These are phyloP conservation scores for Fusarium sp. DNA, from an alignment of 2,329 filamentous ascomycete species.

Conservation along the genomic window DNA sequence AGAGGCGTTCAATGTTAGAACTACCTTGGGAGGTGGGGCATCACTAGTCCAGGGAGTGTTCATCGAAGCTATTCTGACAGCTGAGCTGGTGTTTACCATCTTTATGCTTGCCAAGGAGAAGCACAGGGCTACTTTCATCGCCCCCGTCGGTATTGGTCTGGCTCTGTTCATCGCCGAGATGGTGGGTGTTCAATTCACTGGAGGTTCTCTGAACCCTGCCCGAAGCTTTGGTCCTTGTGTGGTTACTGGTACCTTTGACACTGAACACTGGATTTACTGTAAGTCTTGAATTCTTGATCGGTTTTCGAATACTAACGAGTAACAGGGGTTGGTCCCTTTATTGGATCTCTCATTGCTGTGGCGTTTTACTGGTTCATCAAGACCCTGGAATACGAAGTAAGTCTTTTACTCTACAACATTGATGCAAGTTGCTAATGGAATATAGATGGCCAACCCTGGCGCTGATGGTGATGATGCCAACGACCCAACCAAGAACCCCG, in stretches of 20 bases:
- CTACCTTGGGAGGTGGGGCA: conserved; percentile 51
- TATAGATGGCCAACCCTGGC: conserved; percentile 56
- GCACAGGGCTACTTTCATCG: conserved; percentile 57
- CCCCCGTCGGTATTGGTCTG: conserved; percentile 57
- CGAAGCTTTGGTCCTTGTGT: conserved; percentile 58
- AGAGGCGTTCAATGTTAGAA: conserved; percentile 53
- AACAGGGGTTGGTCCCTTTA: conserved; percentile 47
- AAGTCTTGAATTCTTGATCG: conserved; percentile 5
- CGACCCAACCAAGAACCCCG: conserved; percentile 55
- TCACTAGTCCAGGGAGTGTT: conserved; percentile 56
- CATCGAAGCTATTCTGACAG: conserved; percentile 59
- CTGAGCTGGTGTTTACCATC: conserved; percentile 58
- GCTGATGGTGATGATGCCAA: conserved; percentile 55
- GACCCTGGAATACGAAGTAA: conserved; percentile 51
- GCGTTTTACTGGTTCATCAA: conserved; percentile 53
- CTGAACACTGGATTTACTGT: conserved; percentile 59
- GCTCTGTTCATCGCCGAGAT: conserved; percentile 56
- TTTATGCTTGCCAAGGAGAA: conserved; percentile 62
- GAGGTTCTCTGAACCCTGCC: conserved; percentile 57
- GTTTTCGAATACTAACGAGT: conserved; percentile 1
- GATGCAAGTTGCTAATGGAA: background rate
- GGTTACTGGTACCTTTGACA: conserved; percentile 51
- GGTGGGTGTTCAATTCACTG: conserved; percentile 57
- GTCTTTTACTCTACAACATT: background rate
- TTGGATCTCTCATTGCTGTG: conserved; percentile 49